These are phyloP conservation scores for Russula sp. DNA, from an alignment of 768 basidiomycete genomes.

Conservation along the genomic window DNA sequence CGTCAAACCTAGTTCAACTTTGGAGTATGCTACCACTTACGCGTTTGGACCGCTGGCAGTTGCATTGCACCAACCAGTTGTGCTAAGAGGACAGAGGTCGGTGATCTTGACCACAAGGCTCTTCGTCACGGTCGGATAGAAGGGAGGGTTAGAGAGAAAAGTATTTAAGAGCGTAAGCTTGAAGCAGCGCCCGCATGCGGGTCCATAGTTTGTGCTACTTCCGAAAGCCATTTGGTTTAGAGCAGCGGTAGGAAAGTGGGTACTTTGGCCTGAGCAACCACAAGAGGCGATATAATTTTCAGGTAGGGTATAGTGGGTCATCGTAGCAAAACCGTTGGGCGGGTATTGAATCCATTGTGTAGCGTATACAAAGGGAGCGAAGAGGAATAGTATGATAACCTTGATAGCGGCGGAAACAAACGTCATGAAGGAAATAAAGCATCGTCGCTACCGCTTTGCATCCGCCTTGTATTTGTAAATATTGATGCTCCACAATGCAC, in stretches of 20 bases:
- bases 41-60: slow-evolving; percentile 54
- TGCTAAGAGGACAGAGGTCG: slow-evolving; percentile 66
- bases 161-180: slow-evolving; percentile 68
- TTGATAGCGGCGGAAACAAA: no score
- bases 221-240: slow-evolving; percentile 77
- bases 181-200: slow-evolving; percentile 75
- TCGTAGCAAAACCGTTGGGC: slow-evolving; percentile 55
- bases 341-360: slow-evolving; percentile 61
- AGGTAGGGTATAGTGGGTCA: slow-evolving; percentile 67
- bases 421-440: no score
- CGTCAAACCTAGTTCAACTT: neutral
- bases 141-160: slow-evolving; percentile 59
- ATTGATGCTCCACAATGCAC: no score
- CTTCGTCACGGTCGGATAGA: slow-evolving; percentile 53
- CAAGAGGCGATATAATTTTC: slow-evolving; percentile 60
- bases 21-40: slow-evolving; percentile 37
- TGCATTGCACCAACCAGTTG: slow-evolving; percentile 65
- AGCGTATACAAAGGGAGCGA: slow-evolving; percentile 24
- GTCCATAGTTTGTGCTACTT: slow-evolving; percentile 63
- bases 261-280: slow-evolving; percentile 56
- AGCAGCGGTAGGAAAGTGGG: slow-evolving; percentile 71
- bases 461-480: no score
- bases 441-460: no score
- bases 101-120: slow-evolving; percentile 72
- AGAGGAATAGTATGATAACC: neutral